Evolutionary conservation across 2,329 filamentous ascomycete species (phyloP).

Genomic region (Fusarium ramigenum): DNA sequence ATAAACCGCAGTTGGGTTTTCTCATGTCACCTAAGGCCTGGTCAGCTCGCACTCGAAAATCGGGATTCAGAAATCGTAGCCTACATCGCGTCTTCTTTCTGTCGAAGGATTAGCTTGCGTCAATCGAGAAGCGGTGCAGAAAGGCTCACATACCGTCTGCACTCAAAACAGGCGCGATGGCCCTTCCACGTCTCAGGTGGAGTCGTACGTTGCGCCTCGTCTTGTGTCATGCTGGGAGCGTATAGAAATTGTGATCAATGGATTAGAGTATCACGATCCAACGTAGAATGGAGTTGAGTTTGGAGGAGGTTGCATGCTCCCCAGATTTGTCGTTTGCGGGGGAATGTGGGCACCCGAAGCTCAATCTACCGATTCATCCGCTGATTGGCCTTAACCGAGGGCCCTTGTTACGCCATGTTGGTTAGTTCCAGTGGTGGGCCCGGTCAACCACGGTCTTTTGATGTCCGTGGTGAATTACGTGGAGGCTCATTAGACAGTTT

Average conservation of each 20-base stretch:
- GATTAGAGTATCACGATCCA: background rate
- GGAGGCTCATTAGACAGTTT: background rate
- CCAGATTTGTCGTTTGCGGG: background rate
- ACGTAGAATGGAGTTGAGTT: background rate
- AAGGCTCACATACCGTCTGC: background rate
- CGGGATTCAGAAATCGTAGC: no score
- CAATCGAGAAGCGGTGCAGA: accelerated
- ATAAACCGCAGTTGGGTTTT: background rate
- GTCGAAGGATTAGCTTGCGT: background rate
- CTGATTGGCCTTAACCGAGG: background rate
- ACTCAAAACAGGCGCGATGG: background rate
- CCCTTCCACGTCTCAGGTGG: background rate
- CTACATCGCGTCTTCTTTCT: background rate
- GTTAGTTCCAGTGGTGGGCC: background rate
- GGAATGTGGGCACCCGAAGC: background rate
- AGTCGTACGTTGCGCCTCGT: background rate
- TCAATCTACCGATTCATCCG: background rate
- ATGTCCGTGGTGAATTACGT: background rate
- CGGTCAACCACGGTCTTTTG: background rate
- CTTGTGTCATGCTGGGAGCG: background rate
- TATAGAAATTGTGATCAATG: background rate
- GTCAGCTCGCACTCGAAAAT: background rate
- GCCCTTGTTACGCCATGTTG: background rate
- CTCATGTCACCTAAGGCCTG: background rate
- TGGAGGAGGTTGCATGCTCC: background rate